These are phyloP conservation scores for Yamadazyma membranifaciens DNA, from an alignment of 1,139 yeast species.

Conservation along the genomic window DNA sequence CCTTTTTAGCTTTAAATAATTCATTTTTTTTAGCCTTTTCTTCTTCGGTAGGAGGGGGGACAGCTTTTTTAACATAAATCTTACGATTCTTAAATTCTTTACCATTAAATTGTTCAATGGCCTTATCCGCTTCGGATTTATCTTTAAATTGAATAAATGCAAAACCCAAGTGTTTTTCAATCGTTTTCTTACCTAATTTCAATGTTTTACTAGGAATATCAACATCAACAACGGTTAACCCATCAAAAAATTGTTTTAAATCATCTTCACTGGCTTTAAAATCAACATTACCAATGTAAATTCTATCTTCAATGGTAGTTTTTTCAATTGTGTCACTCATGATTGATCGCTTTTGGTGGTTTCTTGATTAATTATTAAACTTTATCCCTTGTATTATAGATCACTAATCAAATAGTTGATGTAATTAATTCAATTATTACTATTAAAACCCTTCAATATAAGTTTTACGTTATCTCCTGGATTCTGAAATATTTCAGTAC, in stretches of 20 bases:
- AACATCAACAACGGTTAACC: slow-evolving; percentile 35
- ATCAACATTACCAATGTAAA: slow-evolving; percentile 53
- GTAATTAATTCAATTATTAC: too few relatives aligned
- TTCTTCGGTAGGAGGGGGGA: slow-evolving; percentile 52
- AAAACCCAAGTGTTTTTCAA: slow-evolving; percentile 47
- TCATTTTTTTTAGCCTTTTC: slow-evolving; percentile 41
- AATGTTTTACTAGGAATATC: slow-evolving; percentile 42
- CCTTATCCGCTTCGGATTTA: slow-evolving; percentile 49
- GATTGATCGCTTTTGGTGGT: neutral
- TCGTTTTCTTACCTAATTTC: slow-evolving; percentile 30
- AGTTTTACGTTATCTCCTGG: neutral
- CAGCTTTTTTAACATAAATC: slow-evolving; percentile 50
- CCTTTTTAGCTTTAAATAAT: slow-evolving; percentile 35
- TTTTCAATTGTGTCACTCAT: slow-evolving; percentile 18
- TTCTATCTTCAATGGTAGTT: slow-evolving; percentile 41
- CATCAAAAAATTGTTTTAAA: slow-evolving; percentile 41
- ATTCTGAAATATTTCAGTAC: neutral
- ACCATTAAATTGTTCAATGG: slow-evolving; percentile 44
- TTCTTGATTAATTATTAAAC: neutral
- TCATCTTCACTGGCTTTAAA: slow-evolving; percentile 54
- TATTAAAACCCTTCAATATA: neutral
- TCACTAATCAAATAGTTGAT: too few relatives aligned
- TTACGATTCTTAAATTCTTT: slow-evolving; percentile 46
- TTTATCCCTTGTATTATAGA: too few relatives aligned
- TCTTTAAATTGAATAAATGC: slow-evolving; percentile 52